Percentiles rank a stretch among this genome's conserved stretches.
These are phyloP conservation scores for Darksidea phi DNA, from an alignment of 495 filamentous ascomycete species.

Conservation along the genomic window DNA sequence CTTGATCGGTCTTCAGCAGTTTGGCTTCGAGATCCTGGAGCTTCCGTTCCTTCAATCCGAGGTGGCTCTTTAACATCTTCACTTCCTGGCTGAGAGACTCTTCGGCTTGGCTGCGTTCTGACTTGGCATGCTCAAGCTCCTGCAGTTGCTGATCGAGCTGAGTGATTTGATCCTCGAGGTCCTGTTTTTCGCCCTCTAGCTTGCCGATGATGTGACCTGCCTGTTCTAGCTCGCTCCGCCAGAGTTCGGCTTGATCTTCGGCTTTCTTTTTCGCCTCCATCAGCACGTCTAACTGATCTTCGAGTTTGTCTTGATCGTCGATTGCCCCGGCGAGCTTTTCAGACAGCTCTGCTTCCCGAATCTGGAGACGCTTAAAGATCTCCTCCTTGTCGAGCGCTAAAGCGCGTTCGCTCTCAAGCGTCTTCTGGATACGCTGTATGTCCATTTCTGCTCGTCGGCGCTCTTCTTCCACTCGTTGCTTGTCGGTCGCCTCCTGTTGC, in stretches of 20 bases:
- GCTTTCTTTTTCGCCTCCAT: constrained; percentile 86
- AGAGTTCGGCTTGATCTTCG: constrained; percentile 78
- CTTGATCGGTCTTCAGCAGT: constrained; percentile 80
- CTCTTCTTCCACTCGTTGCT: constrained; percentile 86
- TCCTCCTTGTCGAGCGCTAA: constrained; percentile 97
- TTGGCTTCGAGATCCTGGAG: constrained; percentile 82
- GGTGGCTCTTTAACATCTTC: constrained; percentile 87
- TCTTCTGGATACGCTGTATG: constrained; percentile 84
- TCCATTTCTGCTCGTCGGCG: constrained; percentile 82
- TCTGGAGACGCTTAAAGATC: constrained; percentile 91
- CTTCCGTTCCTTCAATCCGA: constrained; percentile 87
- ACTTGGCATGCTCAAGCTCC: constrained; percentile 63
- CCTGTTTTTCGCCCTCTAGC: constrained; percentile 79
- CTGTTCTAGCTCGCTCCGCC: constrained; percentile 81
- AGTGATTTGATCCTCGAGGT: constrained; percentile 63
- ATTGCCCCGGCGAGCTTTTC: constrained; percentile 93
- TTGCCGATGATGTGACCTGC: constrained; percentile 81
- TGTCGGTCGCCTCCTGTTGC: constrained; percentile 69
- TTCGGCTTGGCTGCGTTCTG: constrained; percentile 68
- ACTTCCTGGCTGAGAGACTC: constrained; percentile 74
- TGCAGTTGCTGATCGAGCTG: constrained; percentile 67
- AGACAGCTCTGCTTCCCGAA: constrained; percentile 79
- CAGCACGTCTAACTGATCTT: constrained; percentile 87
- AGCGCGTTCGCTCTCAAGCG: constrained; percentile 89
- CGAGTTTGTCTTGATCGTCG: constrained; percentile 89